phyloP scores from a whole-genome alignment of 2,329 filamentous ascomycete species.

The Hypoxylon sp. region DNA sequence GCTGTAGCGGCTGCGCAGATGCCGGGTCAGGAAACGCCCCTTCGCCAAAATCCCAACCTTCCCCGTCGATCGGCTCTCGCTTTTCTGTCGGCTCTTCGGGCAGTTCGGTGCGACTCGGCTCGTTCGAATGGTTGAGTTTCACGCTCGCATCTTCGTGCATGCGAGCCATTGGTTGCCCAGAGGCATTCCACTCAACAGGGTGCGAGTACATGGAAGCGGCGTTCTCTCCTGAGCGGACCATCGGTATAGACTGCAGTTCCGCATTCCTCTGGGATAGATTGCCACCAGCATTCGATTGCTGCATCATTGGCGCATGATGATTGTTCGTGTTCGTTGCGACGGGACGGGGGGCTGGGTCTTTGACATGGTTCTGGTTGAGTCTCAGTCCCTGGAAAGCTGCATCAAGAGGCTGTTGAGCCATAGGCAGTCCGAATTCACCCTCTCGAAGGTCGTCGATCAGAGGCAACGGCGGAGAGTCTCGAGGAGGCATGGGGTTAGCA shows the following conservation, averaged over 20 bases:
- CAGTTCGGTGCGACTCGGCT: slow-evolving; percentile 52
- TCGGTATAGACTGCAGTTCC: slow-evolving; percentile 57
- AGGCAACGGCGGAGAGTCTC: slow-evolving; percentile 66
- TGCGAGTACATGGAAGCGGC: slow-evolving; percentile 52
- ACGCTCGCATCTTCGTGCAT: slow-evolving; percentile 39
- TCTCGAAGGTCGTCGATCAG: slow-evolving; percentile 67
- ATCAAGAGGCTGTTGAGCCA: slow-evolving; percentile 52
- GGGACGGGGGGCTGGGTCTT: slow-evolving; percentile 60
- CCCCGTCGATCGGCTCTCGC: slow-evolving; percentile 61
- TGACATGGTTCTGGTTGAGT: slow-evolving; percentile 64
- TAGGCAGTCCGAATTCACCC: slow-evolving; percentile 58
- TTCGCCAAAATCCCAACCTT: slow-evolving; percentile 95
- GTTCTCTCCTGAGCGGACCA: slow-evolving; percentile 62
- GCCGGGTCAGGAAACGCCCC: slow-evolving; percentile 67
- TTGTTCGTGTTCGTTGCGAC: slow-evolving; percentile 60
- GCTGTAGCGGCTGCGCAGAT: slow-evolving; percentile 53
- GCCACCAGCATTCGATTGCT: slow-evolving; percentile 46
- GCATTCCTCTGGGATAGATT: slow-evolving; percentile 48
- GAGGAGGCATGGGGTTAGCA: slow-evolving; percentile 70
- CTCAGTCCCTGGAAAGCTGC: slow-evolving; percentile 46
- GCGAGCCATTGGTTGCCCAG: slow-evolving; percentile 36
- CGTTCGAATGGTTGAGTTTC: slow-evolving; percentile 50
- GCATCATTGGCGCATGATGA: slow-evolving; percentile 65
- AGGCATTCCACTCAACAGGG: slow-evolving; percentile 42
- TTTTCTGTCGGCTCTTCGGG: slow-evolving; percentile 58